Evolutionary conservation across 2,329 filamentous ascomycete genomes (phyloP), one percentile per base, ranked within the genome.

Genomic region (Fusarium fujikuroi): DNA sequence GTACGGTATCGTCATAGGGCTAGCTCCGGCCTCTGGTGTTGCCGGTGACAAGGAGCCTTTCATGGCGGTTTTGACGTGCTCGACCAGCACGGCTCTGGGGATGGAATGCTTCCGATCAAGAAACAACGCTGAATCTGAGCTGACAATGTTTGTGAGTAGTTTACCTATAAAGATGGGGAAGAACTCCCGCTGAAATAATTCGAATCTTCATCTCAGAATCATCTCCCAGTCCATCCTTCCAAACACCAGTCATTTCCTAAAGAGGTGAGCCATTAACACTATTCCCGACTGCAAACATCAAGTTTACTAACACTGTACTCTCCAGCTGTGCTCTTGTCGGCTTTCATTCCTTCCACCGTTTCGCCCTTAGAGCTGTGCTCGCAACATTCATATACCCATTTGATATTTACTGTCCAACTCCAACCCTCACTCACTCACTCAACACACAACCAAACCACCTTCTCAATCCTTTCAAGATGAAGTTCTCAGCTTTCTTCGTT

Each of bases 401-500:
- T 57, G 43, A 57, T 56, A 64, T 58, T 61, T 72, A 61, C 69
- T 68, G 56, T 59, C 37, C 15, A 46, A 60, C 32, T 46, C 30
- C 14, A n/a, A n/a, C 34, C 72, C 44, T 44, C 71, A 63, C 53
- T 46, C 25, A 21, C 14, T 47, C 25, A 47, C 9, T 30, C 28
- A 28, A 47, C 61, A 28, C 30, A 18, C 14, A 34, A 19, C 50
- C 34, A 54, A 36, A 30, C n/a, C 40, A 44, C 23, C n/a, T 44
- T 30, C 25, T 14, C n/a, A 34, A 57, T 23, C 69, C 18, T 72
- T 63, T 79, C 84, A 87, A 83, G 74, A 88, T 88, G 86, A 86
- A 87, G 84, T 79, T 82, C 80, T 79, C 83, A 58, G 82, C 81
- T 71, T 76, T 88, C 80, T 67, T 88, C 79, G 77, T 82, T 77